Evolutionary conservation across 1,284 basidiomycete species (phyloP).

Genomic region (Trichosporon sp.): DNA sequence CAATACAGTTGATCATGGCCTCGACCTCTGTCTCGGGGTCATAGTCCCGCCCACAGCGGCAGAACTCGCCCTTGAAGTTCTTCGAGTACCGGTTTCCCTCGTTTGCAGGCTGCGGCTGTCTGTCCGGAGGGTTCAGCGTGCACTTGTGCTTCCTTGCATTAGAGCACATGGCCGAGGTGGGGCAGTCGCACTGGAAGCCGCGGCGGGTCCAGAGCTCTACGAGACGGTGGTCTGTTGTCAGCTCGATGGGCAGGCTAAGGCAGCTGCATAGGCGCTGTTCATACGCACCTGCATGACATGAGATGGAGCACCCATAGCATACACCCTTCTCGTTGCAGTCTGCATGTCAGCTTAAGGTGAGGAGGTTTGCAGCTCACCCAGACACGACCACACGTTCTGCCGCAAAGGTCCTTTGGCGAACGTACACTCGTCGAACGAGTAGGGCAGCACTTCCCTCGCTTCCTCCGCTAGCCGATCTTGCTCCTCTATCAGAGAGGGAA

Average conservation of each 20-base stretch:
- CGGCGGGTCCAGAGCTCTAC: constrained; percentile 46
- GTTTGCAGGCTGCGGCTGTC: constrained; percentile 33
- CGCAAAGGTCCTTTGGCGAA: constrained; percentile 37
- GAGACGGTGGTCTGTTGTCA: constrained; percentile 39
- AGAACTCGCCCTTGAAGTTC: constrained; percentile 44
- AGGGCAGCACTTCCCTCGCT: constrained; percentile 42
- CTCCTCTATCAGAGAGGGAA: constrained; percentile 36
- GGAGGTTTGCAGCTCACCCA: constrained; percentile 28
- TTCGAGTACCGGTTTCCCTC: constrained; percentile 35
- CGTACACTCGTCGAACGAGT: constrained; percentile 44
- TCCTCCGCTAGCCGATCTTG: constrained; percentile 39
- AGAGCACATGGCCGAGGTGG: constrained; percentile 30
- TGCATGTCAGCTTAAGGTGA: constrained; percentile 9
- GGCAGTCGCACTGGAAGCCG: constrained; percentile 46
- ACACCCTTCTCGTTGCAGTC: constrained; percentile 38
- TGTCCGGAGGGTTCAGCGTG: constrained; percentile 29
- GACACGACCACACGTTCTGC: constrained; percentile 45
- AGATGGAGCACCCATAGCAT: constrained; percentile 48
- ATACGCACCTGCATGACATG: constrained; percentile 44
- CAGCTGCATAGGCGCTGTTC: too few relatives aligned
- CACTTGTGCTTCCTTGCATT: constrained; percentile 20
- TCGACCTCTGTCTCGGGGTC: constrained; percentile 45
- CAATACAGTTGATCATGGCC: constrained; percentile 46
- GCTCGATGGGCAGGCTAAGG: too few relatives aligned
- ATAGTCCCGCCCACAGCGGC: constrained; percentile 45